Evolutionary conservation across 2,329 filamentous ascomycete species (phyloP).

Genomic region (Trichoderma simmonsii): DNA sequence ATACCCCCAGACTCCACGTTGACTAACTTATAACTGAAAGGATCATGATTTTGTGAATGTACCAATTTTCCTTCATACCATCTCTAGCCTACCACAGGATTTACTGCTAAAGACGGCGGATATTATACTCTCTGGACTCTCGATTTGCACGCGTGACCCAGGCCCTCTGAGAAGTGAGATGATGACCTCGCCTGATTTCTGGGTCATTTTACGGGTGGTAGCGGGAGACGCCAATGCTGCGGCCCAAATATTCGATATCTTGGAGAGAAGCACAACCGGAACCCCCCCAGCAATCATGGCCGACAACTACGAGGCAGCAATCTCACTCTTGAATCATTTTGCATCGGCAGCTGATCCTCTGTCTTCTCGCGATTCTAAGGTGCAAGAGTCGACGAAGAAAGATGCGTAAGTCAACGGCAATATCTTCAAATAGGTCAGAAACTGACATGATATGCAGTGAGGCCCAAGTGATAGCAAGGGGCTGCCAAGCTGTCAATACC

Average conservation of each 20-base stretch:
- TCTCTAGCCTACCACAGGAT: constrained; percentile 81
- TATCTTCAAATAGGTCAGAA: background rate
- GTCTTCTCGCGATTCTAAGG: constrained; percentile 4
- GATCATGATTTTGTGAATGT: constrained; percentile 89
- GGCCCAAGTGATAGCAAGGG: constrained; percentile 64
- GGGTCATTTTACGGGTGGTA: constrained; percentile 80
- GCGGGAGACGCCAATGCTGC: constrained; percentile 68
- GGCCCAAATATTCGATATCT: constrained; percentile 78
- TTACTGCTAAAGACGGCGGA: constrained; percentile 72
- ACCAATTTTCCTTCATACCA: constrained; percentile 85
- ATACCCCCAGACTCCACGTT: background rate
- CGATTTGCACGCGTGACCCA: constrained; percentile 73
- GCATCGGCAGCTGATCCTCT: constrained; percentile 65
- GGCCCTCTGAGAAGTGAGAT: constrained; percentile 83
- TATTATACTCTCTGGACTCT: constrained; percentile 74
- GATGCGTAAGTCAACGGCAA: background rate
- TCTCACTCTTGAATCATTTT: constrained; percentile 83
- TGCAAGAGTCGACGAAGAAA: background rate
- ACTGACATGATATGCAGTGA: constrained; percentile 47
- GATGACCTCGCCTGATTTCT: constrained; percentile 95
- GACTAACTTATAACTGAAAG: constrained; percentile 41
- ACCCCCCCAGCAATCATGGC: constrained; percentile 81
- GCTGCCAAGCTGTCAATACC: constrained; percentile 74
- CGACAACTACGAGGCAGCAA: constrained; percentile 90
- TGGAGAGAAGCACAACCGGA: constrained; percentile 71